Evolutionary conservation across 768 basidiomycete species (phyloP).

Genomic region (Macrocybe gigantea): DNA sequence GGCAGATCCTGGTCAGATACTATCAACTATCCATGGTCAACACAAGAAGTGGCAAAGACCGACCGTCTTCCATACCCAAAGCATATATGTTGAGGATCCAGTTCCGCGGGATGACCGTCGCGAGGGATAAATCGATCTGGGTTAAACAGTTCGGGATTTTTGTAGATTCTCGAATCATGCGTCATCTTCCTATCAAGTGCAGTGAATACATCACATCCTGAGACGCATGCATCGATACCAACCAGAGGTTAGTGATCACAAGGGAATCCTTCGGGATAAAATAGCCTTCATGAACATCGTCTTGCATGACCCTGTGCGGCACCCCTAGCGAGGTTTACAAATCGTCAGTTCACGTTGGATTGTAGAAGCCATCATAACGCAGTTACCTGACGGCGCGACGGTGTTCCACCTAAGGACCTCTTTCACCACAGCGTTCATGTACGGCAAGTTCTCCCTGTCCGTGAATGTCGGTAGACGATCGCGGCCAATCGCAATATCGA

Average conservation of each 20-base stretch:
- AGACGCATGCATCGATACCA: not conserved
- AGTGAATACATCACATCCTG: too few species aligned
- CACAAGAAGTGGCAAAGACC: conserved; percentile 11
- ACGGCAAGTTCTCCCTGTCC: conserved; percentile 11
- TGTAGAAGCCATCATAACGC: not conserved
- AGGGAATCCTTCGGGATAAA: conserved; percentile 55
- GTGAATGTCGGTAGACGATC: conserved; percentile 11
- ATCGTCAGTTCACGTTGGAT: too few species aligned
- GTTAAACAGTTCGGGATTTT: conserved; percentile 48
- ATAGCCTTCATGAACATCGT: conserved; percentile 58
- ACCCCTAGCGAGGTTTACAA: conserved; percentile 24
- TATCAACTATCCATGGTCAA: conserved; percentile 2
- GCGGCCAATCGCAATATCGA: conserved; percentile 12
- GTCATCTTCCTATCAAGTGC: conserved; percentile 35
- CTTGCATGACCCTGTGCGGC: conserved; percentile 51
- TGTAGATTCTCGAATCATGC: conserved; percentile 49
- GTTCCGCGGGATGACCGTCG: conserved; percentile 35
- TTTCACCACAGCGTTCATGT: not conserved
- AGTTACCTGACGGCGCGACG: not conserved
- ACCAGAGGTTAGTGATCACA: conserved; percentile 49
- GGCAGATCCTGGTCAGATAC: conserved; percentile 32
- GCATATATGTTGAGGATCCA: conserved; percentile 52
- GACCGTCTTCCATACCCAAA: conserved; percentile 71
- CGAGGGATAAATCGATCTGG: conserved; percentile 55
- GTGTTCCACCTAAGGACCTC: not conserved